phyloP scores from a whole-genome alignment of 371 early-diverging fungal species.

The Mucor plumbeus region DNA sequence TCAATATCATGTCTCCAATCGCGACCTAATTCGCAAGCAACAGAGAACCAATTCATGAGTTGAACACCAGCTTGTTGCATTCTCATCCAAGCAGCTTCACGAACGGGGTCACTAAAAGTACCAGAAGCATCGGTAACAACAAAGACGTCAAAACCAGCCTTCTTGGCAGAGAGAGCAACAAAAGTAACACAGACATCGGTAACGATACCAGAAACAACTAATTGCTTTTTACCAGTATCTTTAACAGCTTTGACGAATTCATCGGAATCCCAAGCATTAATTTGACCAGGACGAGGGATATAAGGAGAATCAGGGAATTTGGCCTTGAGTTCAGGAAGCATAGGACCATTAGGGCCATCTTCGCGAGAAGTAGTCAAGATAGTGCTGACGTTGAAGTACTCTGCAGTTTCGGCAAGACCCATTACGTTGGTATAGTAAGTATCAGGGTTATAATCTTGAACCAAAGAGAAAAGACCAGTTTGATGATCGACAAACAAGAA shows the following conservation, averaged over 20 bases:
- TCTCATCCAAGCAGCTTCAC: conserved; percentile 28
- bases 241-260: conserved; percentile 28
- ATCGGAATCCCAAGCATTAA: conserved; percentile 32
- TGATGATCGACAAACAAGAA: conserved; percentile 35
- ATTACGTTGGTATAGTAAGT: conserved; percentile 25
- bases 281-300: conserved; percentile 30
- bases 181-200: conserved; percentile 34
- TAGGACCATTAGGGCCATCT: conserved; percentile 32
- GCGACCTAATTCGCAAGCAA: conserved; percentile 30
- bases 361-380: conserved; percentile 29
- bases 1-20: conserved; percentile 25
- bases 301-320: conserved; percentile 30
- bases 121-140: conserved; percentile 32
- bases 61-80: conserved; percentile 30
- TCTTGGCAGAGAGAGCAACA: conserved; percentile 29
- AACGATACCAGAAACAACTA: conserved; percentile 32
- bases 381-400: conserved; percentile 25
- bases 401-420: conserved; percentile 31
- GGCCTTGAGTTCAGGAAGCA: conserved; percentile 23
- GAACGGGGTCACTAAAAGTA: conserved; percentile 21
- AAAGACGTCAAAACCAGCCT: conserved; percentile 28
- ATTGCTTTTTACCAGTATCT: conserved; percentile 30
- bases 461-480: conserved; percentile 32
- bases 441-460: conserved; percentile 29
- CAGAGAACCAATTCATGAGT: conserved; percentile 25